Conservation (phyloP, 1,284 basidiomycete genomes). For the Cutaneotrichosporon dermatis region DNA sequence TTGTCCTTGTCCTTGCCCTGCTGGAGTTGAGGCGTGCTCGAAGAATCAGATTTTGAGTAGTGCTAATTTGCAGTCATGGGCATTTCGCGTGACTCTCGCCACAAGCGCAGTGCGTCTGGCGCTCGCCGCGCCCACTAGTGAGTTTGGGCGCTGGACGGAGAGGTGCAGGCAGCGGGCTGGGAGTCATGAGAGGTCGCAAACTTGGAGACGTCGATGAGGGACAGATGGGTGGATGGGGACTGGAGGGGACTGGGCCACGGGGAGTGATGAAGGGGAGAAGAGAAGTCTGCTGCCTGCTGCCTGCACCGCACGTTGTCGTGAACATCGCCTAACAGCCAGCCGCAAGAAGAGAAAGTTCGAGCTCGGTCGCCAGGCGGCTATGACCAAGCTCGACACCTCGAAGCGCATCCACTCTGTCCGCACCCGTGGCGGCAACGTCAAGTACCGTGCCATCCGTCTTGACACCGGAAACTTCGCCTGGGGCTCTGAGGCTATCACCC, state of each 20-base stretch:
- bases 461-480: conserved; percentile 95
- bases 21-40: background rate
- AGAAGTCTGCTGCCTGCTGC: background rate
- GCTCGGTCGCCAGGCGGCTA: conserved; percentile 91
- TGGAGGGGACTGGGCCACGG: background rate
- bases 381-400: conserved; percentile 79
- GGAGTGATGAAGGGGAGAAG: background rate
- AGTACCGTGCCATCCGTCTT: conserved; percentile 88
- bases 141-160: background rate
- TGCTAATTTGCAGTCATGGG: conserved; percentile 1
- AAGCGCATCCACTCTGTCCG: conserved; percentile 92
- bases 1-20: background rate
- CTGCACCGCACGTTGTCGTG: background rate
- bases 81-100: conserved; percentile 86
- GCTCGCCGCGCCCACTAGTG: conserved; percentile 76
- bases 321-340: conserved; percentile 21
- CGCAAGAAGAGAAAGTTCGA: conserved; percentile 99
- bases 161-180: background rate
- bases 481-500: conserved; percentile 85
- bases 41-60: too few relatives aligned
- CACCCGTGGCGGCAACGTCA: conserved; percentile 86
- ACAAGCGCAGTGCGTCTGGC: conserved; percentile 89
- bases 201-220: background rate
- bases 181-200: too few relatives aligned
- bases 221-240: conserved; percentile 10